These are phyloP conservation scores for Candida boleticola DNA, from an alignment of 805 yeast species.

Conservation along the genomic window DNA sequence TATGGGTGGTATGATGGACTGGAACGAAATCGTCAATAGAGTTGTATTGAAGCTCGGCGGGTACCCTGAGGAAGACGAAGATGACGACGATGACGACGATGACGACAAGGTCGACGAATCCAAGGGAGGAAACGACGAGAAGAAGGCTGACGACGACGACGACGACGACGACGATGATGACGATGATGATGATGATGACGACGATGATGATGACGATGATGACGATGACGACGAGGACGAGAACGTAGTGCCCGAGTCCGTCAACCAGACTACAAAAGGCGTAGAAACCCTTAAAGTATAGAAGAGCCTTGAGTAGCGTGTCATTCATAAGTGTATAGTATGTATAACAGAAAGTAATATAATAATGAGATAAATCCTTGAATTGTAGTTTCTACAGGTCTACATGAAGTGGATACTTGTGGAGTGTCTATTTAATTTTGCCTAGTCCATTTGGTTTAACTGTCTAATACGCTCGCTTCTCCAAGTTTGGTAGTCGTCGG, in stretches of 20 bases:
- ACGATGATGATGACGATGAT: constrained; percentile 46
- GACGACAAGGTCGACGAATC: constrained; percentile 40
- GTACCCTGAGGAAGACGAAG: constrained; percentile 49
- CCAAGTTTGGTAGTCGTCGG: constrained; percentile 42
- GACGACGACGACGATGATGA: constrained; percentile 34
- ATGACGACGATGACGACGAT: constrained; percentile 45
- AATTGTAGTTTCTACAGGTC: too few species aligned
- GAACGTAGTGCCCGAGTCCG: constrained; percentile 15
- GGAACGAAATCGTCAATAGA: constrained; percentile 88
- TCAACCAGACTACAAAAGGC: constrained; percentile 1
- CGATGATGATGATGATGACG: constrained; percentile 44
- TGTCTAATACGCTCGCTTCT: constrained; percentile 34
- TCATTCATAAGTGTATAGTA: constrained; percentile 2
- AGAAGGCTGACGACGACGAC: constrained; percentile 25
- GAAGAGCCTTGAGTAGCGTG: too few species aligned
- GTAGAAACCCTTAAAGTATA: constrained; percentile 4
- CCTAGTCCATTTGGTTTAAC: constrained; percentile 11
- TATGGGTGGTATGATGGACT: constrained; percentile 99
- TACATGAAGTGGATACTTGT: too few species aligned
- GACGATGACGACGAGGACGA: constrained; percentile 28
- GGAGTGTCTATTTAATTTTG: too few species aligned
- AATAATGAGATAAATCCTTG: not conserved
- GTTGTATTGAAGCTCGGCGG: constrained; percentile 68
- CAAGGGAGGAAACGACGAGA: constrained; percentile 28
- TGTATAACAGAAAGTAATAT: constrained; percentile 2